Evolutionary conservation across 176 grass and related monocot genomes (phyloP).

Genomic region (Tuctoria greenei): DNA sequence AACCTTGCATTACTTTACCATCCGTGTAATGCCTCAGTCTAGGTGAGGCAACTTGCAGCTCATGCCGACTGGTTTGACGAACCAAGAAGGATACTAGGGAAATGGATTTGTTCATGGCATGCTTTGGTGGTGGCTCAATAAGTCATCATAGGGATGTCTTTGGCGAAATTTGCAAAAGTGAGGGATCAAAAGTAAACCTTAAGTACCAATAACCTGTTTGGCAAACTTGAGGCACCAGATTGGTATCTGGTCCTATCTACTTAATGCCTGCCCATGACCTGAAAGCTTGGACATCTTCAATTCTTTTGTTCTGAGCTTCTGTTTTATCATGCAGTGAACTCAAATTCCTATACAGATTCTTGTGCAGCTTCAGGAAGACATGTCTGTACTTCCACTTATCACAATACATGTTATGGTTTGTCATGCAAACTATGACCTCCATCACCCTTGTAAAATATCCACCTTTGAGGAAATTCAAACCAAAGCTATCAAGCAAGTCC

Average conservation of each 20-base stretch:
- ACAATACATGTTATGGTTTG: slow-evolving; percentile 54
- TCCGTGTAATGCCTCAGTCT: not conserved
- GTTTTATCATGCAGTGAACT: slow-evolving; percentile 60
- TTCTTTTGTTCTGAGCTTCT: slow-evolving; percentile 73
- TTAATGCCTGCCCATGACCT: slow-evolving; percentile 67
- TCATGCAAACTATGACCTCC: slow-evolving; percentile 75
- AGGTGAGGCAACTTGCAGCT: not conserved
- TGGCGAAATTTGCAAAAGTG: not conserved
- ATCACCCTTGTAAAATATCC: slow-evolving; percentile 88
- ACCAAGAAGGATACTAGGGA: not conserved
- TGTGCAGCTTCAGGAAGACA: slow-evolving; percentile 75
- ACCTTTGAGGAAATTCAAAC: slow-evolving; percentile 77
- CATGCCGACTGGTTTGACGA: not conserved
- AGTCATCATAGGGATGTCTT: not conserved
- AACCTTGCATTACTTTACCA: not conserved
- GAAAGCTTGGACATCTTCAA: slow-evolving; percentile 78
- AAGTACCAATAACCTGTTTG: not conserved
- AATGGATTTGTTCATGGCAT: not conserved
- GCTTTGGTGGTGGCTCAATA: not conserved
- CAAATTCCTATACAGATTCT: slow-evolving; percentile 73
- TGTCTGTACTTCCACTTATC: slow-evolving; percentile 84
- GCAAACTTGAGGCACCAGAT: not conserved
- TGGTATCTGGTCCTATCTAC: slow-evolving; percentile 7
- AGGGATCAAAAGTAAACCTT: not conserved
- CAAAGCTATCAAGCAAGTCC: slow-evolving; percentile 74